Evolutionary conservation across 805 yeast genomes (phyloP).

Genomic region (Priceomyces melissophilus): DNA sequence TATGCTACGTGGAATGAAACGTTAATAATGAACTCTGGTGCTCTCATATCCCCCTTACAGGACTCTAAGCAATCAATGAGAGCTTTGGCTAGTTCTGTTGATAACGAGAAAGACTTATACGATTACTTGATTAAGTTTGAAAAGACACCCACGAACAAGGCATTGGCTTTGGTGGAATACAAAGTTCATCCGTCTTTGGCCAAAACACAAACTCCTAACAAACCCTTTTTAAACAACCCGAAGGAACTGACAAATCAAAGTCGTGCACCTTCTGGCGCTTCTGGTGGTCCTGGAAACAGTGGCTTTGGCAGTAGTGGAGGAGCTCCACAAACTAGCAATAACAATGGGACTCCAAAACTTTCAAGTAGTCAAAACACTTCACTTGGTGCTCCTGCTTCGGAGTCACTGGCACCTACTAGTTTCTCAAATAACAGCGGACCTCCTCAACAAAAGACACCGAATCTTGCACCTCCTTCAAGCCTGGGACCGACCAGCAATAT

Average conservation of each 20-base stretch:
- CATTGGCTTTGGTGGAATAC: conserved; percentile 66
- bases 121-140: conserved; percentile 55
- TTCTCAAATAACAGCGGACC: conserved; percentile 1
- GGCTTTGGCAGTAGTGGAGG: conserved; percentile 1
- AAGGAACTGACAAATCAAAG: neutral
- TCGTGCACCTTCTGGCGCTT: too few relatives aligned
- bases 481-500: neutral
- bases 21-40: conserved; percentile 77
- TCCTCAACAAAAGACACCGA: neutral
- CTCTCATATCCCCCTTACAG: conserved; percentile 73
- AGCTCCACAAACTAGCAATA: neutral
- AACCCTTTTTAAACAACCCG: conserved; percentile 29
- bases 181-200: conserved; percentile 65
- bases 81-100: conserved; percentile 68
- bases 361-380: neutral
- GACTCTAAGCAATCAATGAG: conserved; percentile 65
- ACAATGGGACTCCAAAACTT: neutral
- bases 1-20: conserved; percentile 87
- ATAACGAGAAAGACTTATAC: conserved; percentile 80
- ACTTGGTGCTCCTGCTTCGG: neutral
- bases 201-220: conserved; percentile 25
- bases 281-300: too few relatives aligned
- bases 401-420: conserved; percentile 1
- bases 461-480: neutral
- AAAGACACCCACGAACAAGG: conserved; percentile 36